Evolutionary conservation across 169 alveolate species (phyloP).

Genomic region (Plasmodium falciparum): DNA sequence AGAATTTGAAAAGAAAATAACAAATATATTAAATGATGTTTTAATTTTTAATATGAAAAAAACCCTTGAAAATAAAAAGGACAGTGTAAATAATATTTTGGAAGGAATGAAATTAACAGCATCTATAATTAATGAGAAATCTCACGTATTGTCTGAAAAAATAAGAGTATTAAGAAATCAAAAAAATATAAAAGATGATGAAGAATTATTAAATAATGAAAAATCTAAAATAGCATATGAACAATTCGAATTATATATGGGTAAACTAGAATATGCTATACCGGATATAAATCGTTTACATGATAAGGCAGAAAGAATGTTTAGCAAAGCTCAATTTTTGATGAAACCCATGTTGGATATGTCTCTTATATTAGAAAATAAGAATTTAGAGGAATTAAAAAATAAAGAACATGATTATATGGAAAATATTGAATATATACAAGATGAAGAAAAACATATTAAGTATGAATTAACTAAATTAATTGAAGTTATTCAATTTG

Average conservation of each 20-base stretch:
- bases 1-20: constrained; percentile 6
- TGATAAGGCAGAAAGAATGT: constrained; percentile 6
- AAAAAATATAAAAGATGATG: background rate
- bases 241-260: constrained; percentile 10
- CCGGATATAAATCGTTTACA: constrained; percentile 1
- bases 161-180: constrained; percentile 1
- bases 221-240: constrained; percentile 20
- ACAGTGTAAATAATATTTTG: background rate
- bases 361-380: background rate
- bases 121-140: background rate
- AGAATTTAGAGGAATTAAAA: constrained; percentile 14
- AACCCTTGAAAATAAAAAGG: constrained; percentile 1
- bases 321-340: background rate
- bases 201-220: constrained; percentile 14
- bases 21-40: constrained; percentile 8
- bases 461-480: constrained; percentile 1
- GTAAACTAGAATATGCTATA: constrained; percentile 1
- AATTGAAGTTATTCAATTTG: background rate
- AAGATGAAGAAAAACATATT: constrained; percentile 13
- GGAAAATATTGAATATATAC: constrained; percentile 15
- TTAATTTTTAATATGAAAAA: constrained; percentile 19
- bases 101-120: background rate
- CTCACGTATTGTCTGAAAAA: background rate
- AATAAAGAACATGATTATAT: background rate
- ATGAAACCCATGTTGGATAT: background rate